Evolutionary conservation across 805 yeast species (phyloP).

Genomic region (Metschnikowia proteae): DNA sequence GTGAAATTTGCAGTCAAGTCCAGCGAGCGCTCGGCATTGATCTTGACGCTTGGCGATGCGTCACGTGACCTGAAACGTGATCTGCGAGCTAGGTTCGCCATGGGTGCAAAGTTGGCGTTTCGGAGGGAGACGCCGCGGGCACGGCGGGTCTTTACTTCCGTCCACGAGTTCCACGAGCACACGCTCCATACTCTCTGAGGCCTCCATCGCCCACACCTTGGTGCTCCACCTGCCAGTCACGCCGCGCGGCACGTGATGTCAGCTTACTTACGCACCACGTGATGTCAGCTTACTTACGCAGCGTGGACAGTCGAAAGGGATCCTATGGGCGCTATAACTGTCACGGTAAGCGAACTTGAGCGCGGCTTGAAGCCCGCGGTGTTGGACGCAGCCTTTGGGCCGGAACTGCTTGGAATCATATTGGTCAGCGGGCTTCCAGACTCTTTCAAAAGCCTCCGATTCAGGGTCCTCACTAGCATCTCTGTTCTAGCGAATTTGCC

Average conservation of each 20-base stretch:
- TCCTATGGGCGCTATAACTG: slow-evolving; percentile 23
- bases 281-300: neutral
- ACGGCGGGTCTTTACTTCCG: neutral
- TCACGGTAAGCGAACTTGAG: slow-evolving; percentile 27
- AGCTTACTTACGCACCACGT: neutral
- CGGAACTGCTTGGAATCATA: slow-evolving; percentile 52
- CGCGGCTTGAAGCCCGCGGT: slow-evolving; percentile 27
- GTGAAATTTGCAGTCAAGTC: slow-evolving; percentile 36
- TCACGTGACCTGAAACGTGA: neutral
- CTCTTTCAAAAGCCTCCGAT: slow-evolving; percentile 35
- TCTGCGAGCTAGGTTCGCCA: neutral
- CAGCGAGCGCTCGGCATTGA: slow-evolving; percentile 32
- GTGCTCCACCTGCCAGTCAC: too few species aligned
- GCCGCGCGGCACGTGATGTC: neutral
- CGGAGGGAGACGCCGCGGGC: neutral
- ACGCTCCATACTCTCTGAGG: neutral
- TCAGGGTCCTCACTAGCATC: slow-evolving; percentile 41
- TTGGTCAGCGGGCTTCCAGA: slow-evolving; percentile 43
- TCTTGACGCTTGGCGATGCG: slow-evolving; percentile 5
- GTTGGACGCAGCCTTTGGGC: slow-evolving; percentile 49
- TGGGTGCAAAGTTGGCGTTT: neutral
- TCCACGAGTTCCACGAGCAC: neutral
- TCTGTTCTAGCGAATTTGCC: slow-evolving; percentile 42
- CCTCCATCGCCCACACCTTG: neutral
- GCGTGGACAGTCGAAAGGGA: slow-evolving; percentile 2